Percentiles rank a stretch among this genome's conserved stretches.
Evolutionary conservation across 345 rosid genomes (phyloP).

Genomic region (Microcos paniculata): DNA sequence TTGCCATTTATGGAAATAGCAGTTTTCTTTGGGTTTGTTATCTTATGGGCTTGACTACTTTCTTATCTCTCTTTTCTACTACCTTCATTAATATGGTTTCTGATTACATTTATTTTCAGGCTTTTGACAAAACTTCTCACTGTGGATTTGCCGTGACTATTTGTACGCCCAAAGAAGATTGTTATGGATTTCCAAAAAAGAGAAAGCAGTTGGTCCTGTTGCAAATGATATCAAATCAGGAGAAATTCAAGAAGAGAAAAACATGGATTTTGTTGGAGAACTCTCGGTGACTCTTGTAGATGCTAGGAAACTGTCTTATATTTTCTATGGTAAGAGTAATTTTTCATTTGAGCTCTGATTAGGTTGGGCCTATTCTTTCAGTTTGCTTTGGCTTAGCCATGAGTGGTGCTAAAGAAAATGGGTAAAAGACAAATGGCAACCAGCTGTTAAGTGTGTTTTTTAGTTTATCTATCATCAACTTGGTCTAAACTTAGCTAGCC

Average conservation of each 20-base stretch:
- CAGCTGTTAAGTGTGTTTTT: no score
- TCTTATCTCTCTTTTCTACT: not conserved
- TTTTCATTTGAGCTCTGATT: not conserved
- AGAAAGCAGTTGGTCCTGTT: constrained; percentile 90
- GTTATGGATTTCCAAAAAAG: constrained; percentile 95
- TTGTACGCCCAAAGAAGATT: constrained; percentile 98
- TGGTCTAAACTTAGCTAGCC: no score
- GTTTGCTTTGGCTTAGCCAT: no score
- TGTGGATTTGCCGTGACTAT: constrained; percentile 85
- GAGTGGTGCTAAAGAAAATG: no score
- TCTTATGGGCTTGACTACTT: not conserved
- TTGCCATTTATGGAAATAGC: no score
- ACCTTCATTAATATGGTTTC: not conserved
- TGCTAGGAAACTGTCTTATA: constrained; percentile 81
- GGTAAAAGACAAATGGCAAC: no score
- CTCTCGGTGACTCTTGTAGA: constrained; percentile 93
- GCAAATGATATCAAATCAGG: constrained; percentile 63
- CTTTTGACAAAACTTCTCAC: constrained; percentile 91
- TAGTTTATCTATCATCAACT: no score
- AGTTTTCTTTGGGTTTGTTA: not conserved
- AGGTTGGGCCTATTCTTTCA: no score
- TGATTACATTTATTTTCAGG: constrained; percentile 43
- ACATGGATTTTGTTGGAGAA: constrained; percentile 90
- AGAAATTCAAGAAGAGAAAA: constrained; percentile 80
- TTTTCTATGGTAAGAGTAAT: constrained; percentile 58